Percentiles rank a stretch among this genome's conserved stretches.
Evolutionary conservation across 2,329 filamentous ascomycete genomes (phyloP).

Genomic region (Xylaria polymorpha): DNA sequence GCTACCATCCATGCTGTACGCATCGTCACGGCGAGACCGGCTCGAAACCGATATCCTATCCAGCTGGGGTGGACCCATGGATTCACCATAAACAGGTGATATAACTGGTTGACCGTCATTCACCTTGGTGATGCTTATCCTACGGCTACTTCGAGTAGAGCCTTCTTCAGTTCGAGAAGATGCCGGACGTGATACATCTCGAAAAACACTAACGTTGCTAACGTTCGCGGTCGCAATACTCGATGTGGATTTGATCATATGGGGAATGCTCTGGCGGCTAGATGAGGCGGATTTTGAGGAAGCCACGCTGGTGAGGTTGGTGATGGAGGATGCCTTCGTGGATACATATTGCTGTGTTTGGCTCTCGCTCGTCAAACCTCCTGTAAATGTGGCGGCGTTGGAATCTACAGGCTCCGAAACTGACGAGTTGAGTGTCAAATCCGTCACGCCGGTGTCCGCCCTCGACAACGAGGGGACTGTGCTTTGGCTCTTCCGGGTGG

Average conservation of each 20-base stretch:
- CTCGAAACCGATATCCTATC: slow-evolving; percentile 48
- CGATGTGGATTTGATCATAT: slow-evolving; percentile 54
- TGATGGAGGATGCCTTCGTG: slow-evolving; percentile 62
- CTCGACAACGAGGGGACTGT: slow-evolving; percentile 56
- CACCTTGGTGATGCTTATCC: slow-evolving; percentile 57
- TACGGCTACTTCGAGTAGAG: slow-evolving; percentile 52
- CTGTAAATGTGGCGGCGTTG: slow-evolving; percentile 55
- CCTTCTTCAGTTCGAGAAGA: slow-evolving; percentile 58
- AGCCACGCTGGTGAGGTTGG: slow-evolving; percentile 54
- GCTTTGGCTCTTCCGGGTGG: slow-evolving; percentile 57
- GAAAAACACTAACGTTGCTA: slow-evolving; percentile 61
- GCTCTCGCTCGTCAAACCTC: slow-evolving; percentile 53
- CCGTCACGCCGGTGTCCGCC: slow-evolving; percentile 54
- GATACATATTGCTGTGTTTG: slow-evolving; percentile 56
- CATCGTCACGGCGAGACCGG: slow-evolving; percentile 57
- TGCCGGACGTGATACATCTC: slow-evolving; percentile 58
- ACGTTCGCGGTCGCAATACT: slow-evolving; percentile 62
- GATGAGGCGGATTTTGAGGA: slow-evolving; percentile 57
- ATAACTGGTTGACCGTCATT: slow-evolving; percentile 55
- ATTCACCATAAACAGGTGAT: slow-evolving; percentile 55
- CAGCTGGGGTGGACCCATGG: slow-evolving; percentile 45
- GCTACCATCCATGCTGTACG: slow-evolving; percentile 58
- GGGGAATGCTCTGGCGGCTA: slow-evolving; percentile 50
- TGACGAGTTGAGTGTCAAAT: slow-evolving; percentile 51
- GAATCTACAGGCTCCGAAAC: slow-evolving; percentile 49